Percentiles rank a stretch among this genome's conserved stretches.
These are phyloP conservation scores for Rosa persica DNA, from an alignment of 306 rosid genomes.

Conservation along the genomic window DNA sequence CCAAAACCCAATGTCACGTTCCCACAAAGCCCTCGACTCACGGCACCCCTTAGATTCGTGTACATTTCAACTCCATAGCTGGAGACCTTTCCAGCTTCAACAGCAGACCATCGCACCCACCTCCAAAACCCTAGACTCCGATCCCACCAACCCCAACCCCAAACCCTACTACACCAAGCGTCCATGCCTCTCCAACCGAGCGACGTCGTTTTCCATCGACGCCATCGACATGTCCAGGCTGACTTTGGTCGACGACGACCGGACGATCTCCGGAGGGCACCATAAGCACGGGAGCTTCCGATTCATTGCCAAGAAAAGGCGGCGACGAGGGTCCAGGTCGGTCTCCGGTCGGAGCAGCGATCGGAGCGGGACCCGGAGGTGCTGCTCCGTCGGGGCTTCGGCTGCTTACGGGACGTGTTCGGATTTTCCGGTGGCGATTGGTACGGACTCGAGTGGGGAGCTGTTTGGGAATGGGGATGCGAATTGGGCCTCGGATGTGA, in stretches of 20 bases:
- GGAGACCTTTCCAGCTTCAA: constrained; percentile 75
- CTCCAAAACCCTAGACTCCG: constrained; percentile 51
- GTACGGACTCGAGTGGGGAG: constrained; percentile 95
- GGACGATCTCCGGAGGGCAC: constrained; percentile 25
- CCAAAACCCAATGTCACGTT: constrained; percentile 60
- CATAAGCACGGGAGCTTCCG: constrained; percentile 38
- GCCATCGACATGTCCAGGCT: constrained; percentile 69
- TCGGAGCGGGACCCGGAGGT: constrained; percentile 80
- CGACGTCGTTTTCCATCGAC: constrained; percentile 64
- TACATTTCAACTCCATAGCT: constrained; percentile 61
- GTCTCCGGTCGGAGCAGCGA: constrained; percentile 98
- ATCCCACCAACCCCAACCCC: constrained; percentile 27
- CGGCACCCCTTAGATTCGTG: constrained; percentile 67
- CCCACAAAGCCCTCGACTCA: constrained; percentile 60
- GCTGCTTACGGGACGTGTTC: constrained; percentile 95
- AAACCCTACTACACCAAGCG: constrained; percentile 58
- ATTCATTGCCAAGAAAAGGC: constrained; percentile 68
- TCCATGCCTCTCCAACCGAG: constrained; percentile 88
- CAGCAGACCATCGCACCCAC: constrained; percentile 22
- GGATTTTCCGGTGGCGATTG: constrained; percentile 90
- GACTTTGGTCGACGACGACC: constrained; percentile 65
- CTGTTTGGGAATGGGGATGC: constrained; percentile 81
- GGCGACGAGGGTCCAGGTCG: constrained; percentile 90
- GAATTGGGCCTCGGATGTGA: constrained; percentile 92
- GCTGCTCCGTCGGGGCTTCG: constrained; percentile 92